A percentile compares a stretch with the other conserved stretches of the same genome.
Conservation (phyloP, 2,329 filamentous ascomycete genomes). For the Camptophora hylomeconis region DNA sequence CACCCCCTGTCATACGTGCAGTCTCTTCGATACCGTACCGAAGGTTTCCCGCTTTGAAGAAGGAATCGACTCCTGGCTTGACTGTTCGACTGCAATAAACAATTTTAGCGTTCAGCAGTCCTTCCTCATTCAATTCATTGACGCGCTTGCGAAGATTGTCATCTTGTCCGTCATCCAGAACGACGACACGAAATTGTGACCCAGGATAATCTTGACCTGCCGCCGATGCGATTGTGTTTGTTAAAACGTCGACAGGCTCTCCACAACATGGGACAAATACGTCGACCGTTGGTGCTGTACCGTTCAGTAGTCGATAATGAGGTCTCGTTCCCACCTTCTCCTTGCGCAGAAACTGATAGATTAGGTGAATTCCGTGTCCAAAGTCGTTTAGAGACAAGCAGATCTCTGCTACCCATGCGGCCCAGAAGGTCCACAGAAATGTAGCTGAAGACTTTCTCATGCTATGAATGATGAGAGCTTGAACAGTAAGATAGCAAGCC, state of each 20-base stretch:
- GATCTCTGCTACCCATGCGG: no score
- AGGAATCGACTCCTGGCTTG: conserved; percentile 23
- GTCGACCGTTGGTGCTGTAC: conserved; percentile 41
- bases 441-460: no score
- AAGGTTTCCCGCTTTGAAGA: conserved; percentile 27
- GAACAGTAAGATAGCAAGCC: no score
- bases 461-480: no score
- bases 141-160: conserved; percentile 23
- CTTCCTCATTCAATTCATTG: conserved; percentile 20
- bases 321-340: no score
- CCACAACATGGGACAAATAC: conserved; percentile 43
- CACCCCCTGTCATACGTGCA: conserved; percentile 36
- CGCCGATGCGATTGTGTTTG: conserved; percentile 41
- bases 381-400: no score
- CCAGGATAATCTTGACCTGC: conserved; percentile 40
- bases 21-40: conserved; percentile 27
- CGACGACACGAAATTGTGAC: conserved; percentile 38
- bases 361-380: no score
- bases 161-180: conserved; percentile 37
- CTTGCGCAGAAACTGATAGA: no score
- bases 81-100: conserved; percentile 31
- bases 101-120: conserved; percentile 27
- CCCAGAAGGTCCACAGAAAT: no score
- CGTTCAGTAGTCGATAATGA: conserved; percentile 15
- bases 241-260: conserved; percentile 41